Percentiles rank a stretch among this genome's conserved stretches.
Conservation (phyloP, 2,329 filamentous ascomycete genomes). For the Scorias spongiosa region DNA sequence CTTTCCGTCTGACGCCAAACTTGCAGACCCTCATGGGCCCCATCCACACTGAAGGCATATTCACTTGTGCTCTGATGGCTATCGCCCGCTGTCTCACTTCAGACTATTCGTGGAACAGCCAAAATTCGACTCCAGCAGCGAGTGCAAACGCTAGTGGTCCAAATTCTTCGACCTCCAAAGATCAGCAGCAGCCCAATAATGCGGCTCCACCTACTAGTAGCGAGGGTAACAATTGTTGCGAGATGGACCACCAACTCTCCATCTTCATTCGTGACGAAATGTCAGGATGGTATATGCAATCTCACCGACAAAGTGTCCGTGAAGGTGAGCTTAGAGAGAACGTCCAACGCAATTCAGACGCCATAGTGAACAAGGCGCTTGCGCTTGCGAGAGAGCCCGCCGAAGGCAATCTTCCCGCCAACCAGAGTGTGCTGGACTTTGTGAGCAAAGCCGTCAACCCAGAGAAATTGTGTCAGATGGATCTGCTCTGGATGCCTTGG, state of each 20-base stretch:
- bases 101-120: constrained; percentile 29
- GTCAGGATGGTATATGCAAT: constrained; percentile 85
- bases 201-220: not conserved
- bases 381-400: constrained; percentile 61
- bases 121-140: constrained; percentile 6
- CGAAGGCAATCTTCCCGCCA: constrained; percentile 60
- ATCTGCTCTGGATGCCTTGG: constrained; percentile 96
- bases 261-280: constrained; percentile 97
- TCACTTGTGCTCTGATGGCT: constrained; percentile 87
- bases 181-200: not conserved
- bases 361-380: constrained; percentile 80
- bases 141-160: constrained; percentile 1
- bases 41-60: constrained; percentile 89
- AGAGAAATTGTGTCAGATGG: constrained; percentile 70
- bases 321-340: constrained; percentile 60
- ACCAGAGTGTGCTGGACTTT: constrained; percentile 91
- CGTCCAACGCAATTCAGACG: constrained; percentile 74
- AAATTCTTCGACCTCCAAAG: not conserved
- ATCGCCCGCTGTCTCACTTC: constrained; percentile 90
- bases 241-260: constrained; percentile 87
- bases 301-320: constrained; percentile 49
- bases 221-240: constrained; percentile 27
- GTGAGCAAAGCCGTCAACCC: constrained; percentile 90
- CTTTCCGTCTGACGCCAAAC: constrained; percentile 93
- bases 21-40: constrained; percentile 93